phyloP scores from a whole-genome alignment of 257 asterid species.

The Coffea eugenioides region DNA sequence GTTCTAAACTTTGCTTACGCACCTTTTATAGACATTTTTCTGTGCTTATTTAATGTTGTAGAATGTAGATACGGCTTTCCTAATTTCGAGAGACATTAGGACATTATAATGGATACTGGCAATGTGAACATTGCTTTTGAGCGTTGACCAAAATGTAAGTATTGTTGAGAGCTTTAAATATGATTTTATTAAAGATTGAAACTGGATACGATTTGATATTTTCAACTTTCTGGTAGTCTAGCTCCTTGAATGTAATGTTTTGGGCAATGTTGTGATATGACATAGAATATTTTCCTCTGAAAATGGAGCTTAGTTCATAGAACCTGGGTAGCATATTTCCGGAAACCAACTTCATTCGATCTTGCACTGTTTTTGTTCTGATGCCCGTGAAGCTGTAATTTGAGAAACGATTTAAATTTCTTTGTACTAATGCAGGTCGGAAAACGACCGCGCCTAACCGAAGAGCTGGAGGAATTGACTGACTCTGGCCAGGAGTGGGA shows the following conservation, averaged over 20 bases:
- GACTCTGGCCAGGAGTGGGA: conserved; percentile 15
- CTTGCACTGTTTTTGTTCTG: background rate
- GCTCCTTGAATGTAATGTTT: background rate
- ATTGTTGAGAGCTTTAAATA: background rate
- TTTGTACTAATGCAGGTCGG: conserved; percentile 30
- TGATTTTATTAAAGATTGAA: background rate
- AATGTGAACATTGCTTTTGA: background rate
- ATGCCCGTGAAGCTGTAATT: background rate
- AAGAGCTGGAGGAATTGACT: conserved; percentile 33
- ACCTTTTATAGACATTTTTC: background rate
- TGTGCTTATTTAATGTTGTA: background rate
- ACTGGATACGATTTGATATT: background rate
- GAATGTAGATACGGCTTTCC: background rate
- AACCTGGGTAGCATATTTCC: background rate
- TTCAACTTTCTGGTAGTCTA: background rate
- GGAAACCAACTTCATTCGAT: background rate
- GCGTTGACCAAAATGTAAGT: background rate
- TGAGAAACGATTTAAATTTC: background rate
- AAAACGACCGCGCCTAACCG: conserved; percentile 32
- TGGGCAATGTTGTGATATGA: no score
- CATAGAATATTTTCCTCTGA: background rate
- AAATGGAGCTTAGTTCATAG: background rate
- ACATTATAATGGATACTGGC: no score
- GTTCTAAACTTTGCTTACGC: background rate
- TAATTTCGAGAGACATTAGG: background rate